Conservation (phyloP, 2,329 filamentous ascomycete genomes). For the Monosporascus sp. region DNA sequence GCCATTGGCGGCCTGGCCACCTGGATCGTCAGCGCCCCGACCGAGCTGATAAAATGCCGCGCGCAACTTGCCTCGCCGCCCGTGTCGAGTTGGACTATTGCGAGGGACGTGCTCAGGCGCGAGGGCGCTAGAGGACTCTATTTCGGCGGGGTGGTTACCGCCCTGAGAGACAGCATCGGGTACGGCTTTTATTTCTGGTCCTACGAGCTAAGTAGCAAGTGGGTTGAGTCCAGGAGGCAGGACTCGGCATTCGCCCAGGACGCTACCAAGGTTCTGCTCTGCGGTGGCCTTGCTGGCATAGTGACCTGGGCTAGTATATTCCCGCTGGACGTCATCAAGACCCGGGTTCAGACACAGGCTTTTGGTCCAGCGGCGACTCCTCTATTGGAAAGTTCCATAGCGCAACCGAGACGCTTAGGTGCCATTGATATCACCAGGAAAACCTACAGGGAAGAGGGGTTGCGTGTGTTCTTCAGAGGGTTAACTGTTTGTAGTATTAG, state of each 20-base stretch:
- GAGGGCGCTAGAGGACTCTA: conserved; percentile 68
- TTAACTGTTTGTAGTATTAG: conserved; percentile 76
- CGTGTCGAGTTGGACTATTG: conserved; percentile 58
- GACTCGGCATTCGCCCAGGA: conserved; percentile 29
- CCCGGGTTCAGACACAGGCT: conserved; percentile 74
- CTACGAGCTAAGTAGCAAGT: conserved; percentile 69
- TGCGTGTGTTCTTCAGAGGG: conserved; percentile 63
- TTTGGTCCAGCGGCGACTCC: conserved; percentile 19
- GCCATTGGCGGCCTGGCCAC: conserved; percentile 77
- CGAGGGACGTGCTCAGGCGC: conserved; percentile 51
- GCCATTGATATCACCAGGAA: conserved; percentile 60
- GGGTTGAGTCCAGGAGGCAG: conserved; percentile 34
- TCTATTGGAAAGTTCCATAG: conserved; percentile 26
- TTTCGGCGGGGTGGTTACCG: conserved; percentile 74
- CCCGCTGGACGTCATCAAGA: conserved; percentile 89
- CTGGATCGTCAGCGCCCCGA: conserved; percentile 81
- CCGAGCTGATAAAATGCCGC: conserved; percentile 85
- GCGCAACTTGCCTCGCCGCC: conserved; percentile 57
- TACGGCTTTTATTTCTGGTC: conserved; percentile 98
- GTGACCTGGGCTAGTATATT: conserved; percentile 88
- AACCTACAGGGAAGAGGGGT: conserved; percentile 60
- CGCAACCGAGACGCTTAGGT: conserved; percentile 31
- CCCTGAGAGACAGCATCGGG: conserved; percentile 78
- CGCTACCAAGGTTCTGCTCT: conserved; percentile 65
- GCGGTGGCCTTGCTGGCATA: conserved; percentile 81